Evolutionary conservation across 208 protist species (phyloP).

Genomic region (Acanthamoeba divionensis): DNA sequence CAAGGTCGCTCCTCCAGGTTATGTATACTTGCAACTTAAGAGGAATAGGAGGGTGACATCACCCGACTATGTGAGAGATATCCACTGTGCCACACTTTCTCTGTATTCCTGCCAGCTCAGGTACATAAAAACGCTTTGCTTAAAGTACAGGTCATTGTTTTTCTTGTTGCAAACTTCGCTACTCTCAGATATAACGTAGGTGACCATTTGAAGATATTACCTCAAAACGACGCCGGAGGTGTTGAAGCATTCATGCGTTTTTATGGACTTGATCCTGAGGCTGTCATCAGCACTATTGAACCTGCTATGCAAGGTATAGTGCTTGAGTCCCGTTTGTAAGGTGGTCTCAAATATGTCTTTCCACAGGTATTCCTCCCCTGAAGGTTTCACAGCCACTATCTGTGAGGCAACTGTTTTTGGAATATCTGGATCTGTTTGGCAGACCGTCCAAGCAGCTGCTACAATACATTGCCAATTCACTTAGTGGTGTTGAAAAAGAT

Average conservation of each 20-base stretch:
- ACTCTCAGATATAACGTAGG: conserved; percentile 16
- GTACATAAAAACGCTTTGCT: not conserved
- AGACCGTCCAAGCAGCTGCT: conserved; percentile 1
- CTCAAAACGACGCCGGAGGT: not conserved
- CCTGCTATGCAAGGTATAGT: not conserved
- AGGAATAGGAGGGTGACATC: conserved; percentile 9
- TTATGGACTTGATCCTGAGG: conserved; percentile 26
- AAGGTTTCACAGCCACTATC: conserved; percentile 27
- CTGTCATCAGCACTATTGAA: not conserved
- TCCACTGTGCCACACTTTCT: not conserved
- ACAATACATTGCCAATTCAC: not conserved
- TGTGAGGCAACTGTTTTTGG: not conserved
- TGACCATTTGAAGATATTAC: not conserved
- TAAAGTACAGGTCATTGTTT: not conserved
- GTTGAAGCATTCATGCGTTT: conserved; percentile 30
- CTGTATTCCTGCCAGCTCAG: not conserved
- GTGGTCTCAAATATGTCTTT: not conserved
- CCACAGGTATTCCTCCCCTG: not conserved
- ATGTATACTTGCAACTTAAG: not conserved
- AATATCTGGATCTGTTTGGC: conserved; percentile 38
- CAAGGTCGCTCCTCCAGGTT: not conserved
- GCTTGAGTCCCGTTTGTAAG: not conserved
- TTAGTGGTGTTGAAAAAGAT: not conserved
- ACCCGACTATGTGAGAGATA: not conserved
- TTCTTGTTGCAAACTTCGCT: not conserved